Conservation (phyloP, 352 stramenopile genomes). For the Phytopythium cucurbitacearum region DNA sequence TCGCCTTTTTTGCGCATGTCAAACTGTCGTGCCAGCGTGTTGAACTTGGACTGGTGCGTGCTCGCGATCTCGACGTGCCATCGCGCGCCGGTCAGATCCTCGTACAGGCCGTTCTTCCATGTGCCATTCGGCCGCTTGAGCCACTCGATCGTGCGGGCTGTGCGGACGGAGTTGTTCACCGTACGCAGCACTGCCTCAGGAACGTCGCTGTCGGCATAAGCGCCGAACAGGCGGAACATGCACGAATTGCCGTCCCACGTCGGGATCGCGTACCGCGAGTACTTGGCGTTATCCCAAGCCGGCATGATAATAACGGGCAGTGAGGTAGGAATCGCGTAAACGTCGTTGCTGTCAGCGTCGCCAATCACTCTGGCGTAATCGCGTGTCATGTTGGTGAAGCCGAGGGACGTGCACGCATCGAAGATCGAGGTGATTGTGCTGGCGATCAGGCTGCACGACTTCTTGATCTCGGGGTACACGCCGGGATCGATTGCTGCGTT, state of each 20-base stretch:
- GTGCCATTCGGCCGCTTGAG: background rate
- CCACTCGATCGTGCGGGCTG: constrained; percentile 4
- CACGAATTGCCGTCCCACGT: constrained; percentile 4
- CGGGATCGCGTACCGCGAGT: constrained; percentile 1
- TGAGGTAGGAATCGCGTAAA: background rate
- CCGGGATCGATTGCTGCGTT: constrained; percentile 6
- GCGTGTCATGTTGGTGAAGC: constrained; percentile 16
- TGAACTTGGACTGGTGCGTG: background rate
- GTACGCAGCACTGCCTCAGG: constrained; percentile 3
- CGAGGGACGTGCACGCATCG: constrained; percentile 7
- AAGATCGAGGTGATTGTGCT: constrained; percentile 16
- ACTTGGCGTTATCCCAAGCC: constrained; percentile 3
- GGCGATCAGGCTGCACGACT: constrained; percentile 11
- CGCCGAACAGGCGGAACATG: background rate
- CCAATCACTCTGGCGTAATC: constrained; percentile 8
- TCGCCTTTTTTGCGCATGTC: background rate
- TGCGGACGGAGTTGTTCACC: constrained; percentile 1
- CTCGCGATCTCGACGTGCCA: constrained; percentile 3
- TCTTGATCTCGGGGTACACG: background rate
- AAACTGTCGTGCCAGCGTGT: background rate
- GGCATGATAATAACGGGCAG: constrained; percentile 8
- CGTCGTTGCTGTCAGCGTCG: background rate
- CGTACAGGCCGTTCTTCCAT: constrained; percentile 9
- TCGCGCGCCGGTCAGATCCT: background rate
- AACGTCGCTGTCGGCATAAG: constrained; percentile 5